phyloP scores from a whole-genome alignment of 108 stramenopile genomes.

The Discostella stelligeroides region DNA sequence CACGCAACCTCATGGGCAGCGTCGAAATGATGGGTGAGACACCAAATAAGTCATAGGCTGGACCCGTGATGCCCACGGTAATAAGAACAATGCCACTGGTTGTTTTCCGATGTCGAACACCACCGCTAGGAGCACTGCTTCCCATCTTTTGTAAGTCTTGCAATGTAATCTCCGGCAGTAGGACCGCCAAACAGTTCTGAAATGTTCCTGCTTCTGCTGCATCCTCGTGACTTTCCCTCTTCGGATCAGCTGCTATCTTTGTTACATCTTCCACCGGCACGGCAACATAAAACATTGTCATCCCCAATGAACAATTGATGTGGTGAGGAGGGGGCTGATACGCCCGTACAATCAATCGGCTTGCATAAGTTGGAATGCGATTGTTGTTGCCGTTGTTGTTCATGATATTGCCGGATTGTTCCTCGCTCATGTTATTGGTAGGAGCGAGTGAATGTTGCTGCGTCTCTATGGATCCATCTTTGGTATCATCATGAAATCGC shows the following conservation, averaged over 20 bases:
- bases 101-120: no score
- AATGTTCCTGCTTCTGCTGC: not conserved
- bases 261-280: conserved; percentile 25
- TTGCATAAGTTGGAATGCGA: no score
- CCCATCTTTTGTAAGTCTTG: no score
- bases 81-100: conserved; percentile 22
- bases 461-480: no score
- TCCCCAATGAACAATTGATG: conserved; percentile 22
- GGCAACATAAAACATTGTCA: conserved; percentile 41
- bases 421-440: no score
- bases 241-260: not conserved
- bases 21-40: conserved; percentile 26
- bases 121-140: no score
- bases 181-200: conserved; percentile 15
- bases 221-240: conserved; percentile 15
- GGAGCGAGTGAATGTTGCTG: no score
- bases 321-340: conserved; percentile 20
- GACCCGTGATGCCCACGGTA: conserved; percentile 36
- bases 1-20: conserved; percentile 25
- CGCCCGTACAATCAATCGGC: conserved; percentile 14
- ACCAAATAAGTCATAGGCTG: conserved; percentile 45
- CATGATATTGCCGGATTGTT: not conserved
- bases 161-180: conserved; percentile 1
- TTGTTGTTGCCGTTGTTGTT: not conserved
- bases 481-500: conserved; percentile 35